Conservation (phyloP, 2,329 filamentous ascomycete species). For the Phyllosticta capitalensis region DNA sequence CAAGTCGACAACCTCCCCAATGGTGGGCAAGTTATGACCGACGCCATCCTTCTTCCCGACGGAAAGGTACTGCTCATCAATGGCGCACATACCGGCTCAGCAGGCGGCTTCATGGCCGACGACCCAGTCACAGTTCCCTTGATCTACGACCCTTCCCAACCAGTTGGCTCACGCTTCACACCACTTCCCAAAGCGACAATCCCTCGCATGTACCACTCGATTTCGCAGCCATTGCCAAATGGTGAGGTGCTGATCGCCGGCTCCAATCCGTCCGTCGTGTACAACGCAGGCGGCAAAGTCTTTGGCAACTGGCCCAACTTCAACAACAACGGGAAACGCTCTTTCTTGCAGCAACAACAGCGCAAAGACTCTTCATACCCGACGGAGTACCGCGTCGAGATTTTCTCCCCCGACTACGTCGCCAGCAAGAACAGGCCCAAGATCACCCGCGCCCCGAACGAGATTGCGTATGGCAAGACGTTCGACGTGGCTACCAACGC, state of each 20-base stretch:
- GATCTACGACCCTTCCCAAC: slow-evolving; percentile 2
- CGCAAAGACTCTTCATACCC: slow-evolving; percentile 22
- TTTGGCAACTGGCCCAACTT: slow-evolving; percentile 5
- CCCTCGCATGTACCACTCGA: slow-evolving; percentile 43
- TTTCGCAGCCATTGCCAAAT: slow-evolving; percentile 43
- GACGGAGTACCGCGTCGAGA: slow-evolving; percentile 48
- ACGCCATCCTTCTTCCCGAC: slow-evolving; percentile 3
- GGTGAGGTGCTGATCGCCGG: slow-evolving; percentile 47
- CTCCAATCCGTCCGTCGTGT: slow-evolving; percentile 40
- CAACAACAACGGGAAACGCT: slow-evolving; percentile 3
- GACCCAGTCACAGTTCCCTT: neutral
- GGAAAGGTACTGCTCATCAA: slow-evolving; percentile 8
- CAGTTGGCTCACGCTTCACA: neutral
- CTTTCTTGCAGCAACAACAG: slow-evolving; percentile 9
- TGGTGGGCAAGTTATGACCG: slow-evolving; percentile 5
- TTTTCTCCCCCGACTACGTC: slow-evolving; percentile 46
- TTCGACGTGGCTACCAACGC: slow-evolving; percentile 35
- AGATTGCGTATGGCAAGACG: slow-evolving; percentile 27
- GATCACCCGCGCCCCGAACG: slow-evolving; percentile 29
- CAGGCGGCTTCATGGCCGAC: slow-evolving; percentile 7
- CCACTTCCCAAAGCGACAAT: slow-evolving; percentile 19
- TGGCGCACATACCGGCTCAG: slow-evolving; percentile 5
- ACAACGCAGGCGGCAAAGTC: slow-evolving; percentile 26
- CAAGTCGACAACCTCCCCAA: slow-evolving; percentile 2
- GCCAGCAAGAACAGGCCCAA: slow-evolving; percentile 36